These are phyloP conservation scores for Oenanthe javanica DNA, from an alignment of 140 eudicot genomes.

Conservation along the genomic window DNA sequence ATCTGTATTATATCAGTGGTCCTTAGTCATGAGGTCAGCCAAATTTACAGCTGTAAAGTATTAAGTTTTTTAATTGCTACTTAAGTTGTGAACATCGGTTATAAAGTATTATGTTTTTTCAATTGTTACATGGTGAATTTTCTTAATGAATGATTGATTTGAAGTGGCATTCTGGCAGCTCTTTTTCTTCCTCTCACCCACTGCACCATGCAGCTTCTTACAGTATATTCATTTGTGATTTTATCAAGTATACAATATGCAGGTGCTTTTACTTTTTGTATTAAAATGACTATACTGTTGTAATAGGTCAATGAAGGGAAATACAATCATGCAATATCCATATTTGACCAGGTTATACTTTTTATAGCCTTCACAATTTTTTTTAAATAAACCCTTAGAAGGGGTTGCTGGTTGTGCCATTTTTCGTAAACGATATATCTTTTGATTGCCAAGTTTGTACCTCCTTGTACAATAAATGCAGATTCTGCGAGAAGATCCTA, in stretches of 20 bases:
- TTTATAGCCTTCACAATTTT: neutral
- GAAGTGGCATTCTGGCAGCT: neutral
- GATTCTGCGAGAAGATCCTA: conserved; percentile 89
- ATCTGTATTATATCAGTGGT: neutral
- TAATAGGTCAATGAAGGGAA: conserved; percentile 95
- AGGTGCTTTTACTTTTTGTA: neutral
- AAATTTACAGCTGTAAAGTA: neutral
- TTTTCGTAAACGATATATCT: neutral
- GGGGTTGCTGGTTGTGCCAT: neutral
- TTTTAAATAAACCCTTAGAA: neutral
- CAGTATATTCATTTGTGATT: neutral
- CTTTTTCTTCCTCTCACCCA: neutral
- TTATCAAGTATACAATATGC: neutral
- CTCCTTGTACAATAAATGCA: conserved; percentile 20
- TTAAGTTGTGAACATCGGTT: neutral
- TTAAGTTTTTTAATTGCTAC: neutral
- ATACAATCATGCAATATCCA: conserved; percentile 81
- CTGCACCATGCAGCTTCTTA: neutral
- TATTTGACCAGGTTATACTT: conserved; percentile 82
- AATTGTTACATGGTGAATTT: neutral
- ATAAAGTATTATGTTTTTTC: neutral
- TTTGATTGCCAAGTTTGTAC: neutral
- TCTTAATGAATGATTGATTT: neutral
- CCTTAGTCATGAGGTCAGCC: neutral
- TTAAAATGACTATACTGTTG: conserved; percentile 17